These are phyloP conservation scores for Lasiodiplodia hormozganensis DNA, from an alignment of 2,329 filamentous ascomycete species.

Conservation along the genomic window DNA sequence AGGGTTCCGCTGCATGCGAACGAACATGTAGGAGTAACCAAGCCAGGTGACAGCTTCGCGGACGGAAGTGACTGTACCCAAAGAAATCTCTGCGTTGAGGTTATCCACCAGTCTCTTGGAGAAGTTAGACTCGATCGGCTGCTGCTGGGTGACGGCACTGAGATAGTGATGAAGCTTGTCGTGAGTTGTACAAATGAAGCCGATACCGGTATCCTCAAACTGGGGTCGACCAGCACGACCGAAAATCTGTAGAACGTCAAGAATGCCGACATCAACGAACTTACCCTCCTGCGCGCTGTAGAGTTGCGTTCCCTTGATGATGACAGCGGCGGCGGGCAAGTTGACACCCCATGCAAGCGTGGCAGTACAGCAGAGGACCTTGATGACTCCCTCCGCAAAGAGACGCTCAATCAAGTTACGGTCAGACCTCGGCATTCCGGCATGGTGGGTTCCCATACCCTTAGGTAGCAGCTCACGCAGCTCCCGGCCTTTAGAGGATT, in stretches of 20 bases:
- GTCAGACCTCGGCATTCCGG: constrained; percentile 93
- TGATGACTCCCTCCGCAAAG: constrained; percentile 90
- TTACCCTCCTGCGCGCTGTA: constrained; percentile 97
- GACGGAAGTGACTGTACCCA: constrained; percentile 95
- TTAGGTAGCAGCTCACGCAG: constrained; percentile 88
- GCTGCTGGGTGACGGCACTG: constrained; percentile 90
- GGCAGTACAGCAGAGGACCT: constrained; percentile 96
- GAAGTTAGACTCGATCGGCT: constrained; percentile 97
- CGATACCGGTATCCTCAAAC: constrained; percentile 96
- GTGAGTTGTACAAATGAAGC: constrained; percentile 97
- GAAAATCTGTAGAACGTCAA: constrained; percentile 97
- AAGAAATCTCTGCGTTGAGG: constrained; percentile 89
- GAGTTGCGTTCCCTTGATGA: constrained; percentile 97
- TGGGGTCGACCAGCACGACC: constrained; percentile 97
- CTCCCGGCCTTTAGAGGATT: constrained; percentile 82
- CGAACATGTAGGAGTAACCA: constrained; percentile 96
- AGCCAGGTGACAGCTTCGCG: constrained; percentile 96
- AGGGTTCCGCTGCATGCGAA: constrained; percentile 92
- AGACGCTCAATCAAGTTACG: constrained; percentile 94
- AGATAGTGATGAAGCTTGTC: constrained; percentile 92
- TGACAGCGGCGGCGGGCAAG: constrained; percentile 90
- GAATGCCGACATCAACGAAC: constrained; percentile 93
- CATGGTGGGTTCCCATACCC: constrained; percentile 94
- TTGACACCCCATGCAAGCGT: constrained; percentile 99
- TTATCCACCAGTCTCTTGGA: constrained; percentile 95